A percentile compares a stretch with the other conserved stretches of the same genome.
Evolutionary conservation across 1,139 yeast genomes (phyloP).

Genomic region (Candida sp.): DNA sequence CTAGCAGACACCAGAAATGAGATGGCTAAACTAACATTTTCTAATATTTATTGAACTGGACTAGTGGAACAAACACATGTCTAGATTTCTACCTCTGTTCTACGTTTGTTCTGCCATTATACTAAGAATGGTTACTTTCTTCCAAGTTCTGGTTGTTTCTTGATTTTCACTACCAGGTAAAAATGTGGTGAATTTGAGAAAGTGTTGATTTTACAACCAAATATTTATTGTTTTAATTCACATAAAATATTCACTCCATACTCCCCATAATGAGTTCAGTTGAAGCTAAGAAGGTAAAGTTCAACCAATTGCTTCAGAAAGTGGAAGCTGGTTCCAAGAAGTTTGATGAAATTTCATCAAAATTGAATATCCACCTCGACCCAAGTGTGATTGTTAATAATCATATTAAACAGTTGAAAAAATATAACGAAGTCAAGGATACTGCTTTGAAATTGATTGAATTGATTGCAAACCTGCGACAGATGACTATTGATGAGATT

Average conservation of each 20-base stretch:
- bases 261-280: background rate
- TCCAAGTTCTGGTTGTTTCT: too few species aligned
- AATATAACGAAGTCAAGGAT: constrained; percentile 50
- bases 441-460: constrained; percentile 47
- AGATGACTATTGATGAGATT: constrained; percentile 7
- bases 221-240: background rate
- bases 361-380: constrained; percentile 26
- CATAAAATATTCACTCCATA: too few species aligned
- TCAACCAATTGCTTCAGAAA: background rate
- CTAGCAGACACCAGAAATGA: too few species aligned
- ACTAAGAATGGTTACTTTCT: too few species aligned
- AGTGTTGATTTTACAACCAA: background rate
- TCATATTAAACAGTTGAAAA: constrained; percentile 40
- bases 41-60: too few species aligned
- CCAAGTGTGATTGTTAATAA: constrained; percentile 36
- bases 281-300: background rate
- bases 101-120: too few species aligned
- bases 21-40: too few species aligned
- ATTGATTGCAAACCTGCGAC: constrained; percentile 49
- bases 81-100: too few species aligned
- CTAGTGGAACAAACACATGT: too few species aligned
- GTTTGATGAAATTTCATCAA: background rate
- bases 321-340: background rate
- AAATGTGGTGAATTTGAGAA: background rate
- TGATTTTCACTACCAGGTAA: too few species aligned